These are phyloP conservation scores for Laguncularia racemosa DNA, from an alignment of 345 rosid species.

Conservation along the genomic window DNA sequence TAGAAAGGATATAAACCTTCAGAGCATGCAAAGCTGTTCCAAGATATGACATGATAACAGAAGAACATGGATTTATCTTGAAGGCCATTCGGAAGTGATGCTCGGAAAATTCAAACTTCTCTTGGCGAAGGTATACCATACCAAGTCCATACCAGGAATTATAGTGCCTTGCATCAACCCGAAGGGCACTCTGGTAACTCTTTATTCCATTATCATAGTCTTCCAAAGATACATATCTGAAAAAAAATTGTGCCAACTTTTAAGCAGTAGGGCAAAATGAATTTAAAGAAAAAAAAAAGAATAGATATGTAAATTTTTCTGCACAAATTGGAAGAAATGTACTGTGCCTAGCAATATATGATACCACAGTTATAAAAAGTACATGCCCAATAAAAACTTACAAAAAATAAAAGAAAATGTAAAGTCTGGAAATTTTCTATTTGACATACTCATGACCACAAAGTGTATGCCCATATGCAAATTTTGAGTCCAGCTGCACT, in stretches of 20 bases:
- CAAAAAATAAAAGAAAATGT: neutral
- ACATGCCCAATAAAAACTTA: neutral
- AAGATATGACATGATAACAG: conserved; percentile 94
- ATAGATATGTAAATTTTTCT: neutral
- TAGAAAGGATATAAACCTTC: conserved; percentile 34
- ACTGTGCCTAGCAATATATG: neutral
- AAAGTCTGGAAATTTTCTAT: too few species aligned
- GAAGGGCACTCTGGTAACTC: conserved; percentile 86
- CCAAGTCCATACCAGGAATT: conserved; percentile 98
- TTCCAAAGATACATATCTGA: conserved; percentile 81
- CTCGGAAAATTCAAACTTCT: conserved; percentile 89
- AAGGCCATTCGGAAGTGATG: conserved; percentile 94
- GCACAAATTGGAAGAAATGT: neutral
- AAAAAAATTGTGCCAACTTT: neutral
- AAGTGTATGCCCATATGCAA: conserved; percentile 90
- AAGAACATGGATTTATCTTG: conserved; percentile 74
- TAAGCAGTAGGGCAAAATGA: too few species aligned
- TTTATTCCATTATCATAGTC: conserved; percentile 93
- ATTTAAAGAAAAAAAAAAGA: too few species aligned
- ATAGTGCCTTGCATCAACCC: conserved; percentile 89
- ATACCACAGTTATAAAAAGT: neutral
- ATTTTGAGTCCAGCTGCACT: conserved; percentile 77
- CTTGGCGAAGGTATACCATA: conserved; percentile 90
- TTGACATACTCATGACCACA: conserved; percentile 93
- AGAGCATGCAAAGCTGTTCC: conserved; percentile 85